Evolutionary conservation across 768 basidiomycete species (phyloP), one percentile per base, ranked within the genome.

Genomic region (Kockovaella imperatae): DNA sequence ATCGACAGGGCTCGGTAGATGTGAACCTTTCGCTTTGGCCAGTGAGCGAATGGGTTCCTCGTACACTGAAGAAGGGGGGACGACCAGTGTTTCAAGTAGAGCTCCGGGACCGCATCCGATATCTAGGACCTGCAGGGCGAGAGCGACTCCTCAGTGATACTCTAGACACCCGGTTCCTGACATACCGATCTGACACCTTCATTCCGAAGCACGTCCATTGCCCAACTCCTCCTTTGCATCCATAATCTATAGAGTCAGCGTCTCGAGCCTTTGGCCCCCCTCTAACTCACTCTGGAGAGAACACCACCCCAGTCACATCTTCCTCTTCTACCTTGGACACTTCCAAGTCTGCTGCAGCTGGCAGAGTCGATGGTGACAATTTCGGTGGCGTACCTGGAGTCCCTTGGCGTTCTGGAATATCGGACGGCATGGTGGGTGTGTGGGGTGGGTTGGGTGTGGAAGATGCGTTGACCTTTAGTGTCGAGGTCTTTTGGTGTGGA

Each of bases 71-170:
- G 61, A 50, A 3, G 69, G 50, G 2, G 71, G 71, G 20, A 60
- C 40, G 31, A 69, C 57, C 14, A 69, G 54, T 14, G 66, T 66
- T 45, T 65, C 56, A 24, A 67, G 59, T 18, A 69, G 45, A 2
- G 60, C 61, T 32, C 71, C 71, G 29, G 67, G 52, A 3, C 71
- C 71, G 42, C 69, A 71, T 17, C 71, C 71, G 18, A 72, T 61
- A 35, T 72, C 71, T n/a, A 72, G 51, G 14, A 67, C 62, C 64
- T 67, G 18, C 10, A n/a, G 30, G 25, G 23, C 24, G 28, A 50
- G 35, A 20, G 18, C n/a, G 15, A 11, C 41, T 49, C 39, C 17
- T 18, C 15, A 34, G 30, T 17, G 13, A 24, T 47, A 25, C 46
- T 39, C 46, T 10, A 4, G 15, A 0, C 5, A 18, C 15, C 15